phyloP scores from a whole-genome alignment of 2,329 filamentous ascomycete species.

The Didymosphaeria variabile region DNA sequence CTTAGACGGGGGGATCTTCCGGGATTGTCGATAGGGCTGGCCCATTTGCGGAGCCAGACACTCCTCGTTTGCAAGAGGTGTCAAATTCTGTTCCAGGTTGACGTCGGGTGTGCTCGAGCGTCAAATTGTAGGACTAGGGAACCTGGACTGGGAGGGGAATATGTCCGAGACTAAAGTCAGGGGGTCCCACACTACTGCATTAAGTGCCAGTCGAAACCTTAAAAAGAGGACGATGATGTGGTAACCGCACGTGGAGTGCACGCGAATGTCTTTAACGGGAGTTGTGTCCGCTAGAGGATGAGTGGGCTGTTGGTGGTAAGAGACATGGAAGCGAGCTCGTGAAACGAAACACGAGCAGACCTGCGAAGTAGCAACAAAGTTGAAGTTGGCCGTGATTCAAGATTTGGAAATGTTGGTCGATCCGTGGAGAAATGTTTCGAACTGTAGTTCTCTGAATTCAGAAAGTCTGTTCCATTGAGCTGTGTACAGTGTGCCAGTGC shows the following conservation, averaged over 20 bases:
- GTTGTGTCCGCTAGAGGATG: neutral
- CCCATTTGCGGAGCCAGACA: neutral
- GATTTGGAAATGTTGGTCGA: neutral
- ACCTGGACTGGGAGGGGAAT: neutral
- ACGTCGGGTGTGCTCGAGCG: neutral
- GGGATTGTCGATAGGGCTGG: neutral
- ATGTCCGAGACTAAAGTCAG: constrained; percentile 3
- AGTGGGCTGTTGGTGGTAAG: neutral
- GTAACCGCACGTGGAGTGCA: neutral
- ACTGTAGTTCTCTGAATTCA: neutral
- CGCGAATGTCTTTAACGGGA: neutral
- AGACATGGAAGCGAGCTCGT: neutral
- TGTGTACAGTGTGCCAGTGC: neutral
- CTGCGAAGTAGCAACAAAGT: neutral
- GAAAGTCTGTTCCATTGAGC: neutral
- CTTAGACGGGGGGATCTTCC: neutral
- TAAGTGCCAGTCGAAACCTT: neutral
- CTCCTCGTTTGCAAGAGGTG: constrained; percentile 1
- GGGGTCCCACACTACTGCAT: constrained; percentile 1
- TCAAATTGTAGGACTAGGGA: neutral
- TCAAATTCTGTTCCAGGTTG: neutral
- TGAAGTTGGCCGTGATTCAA: neutral
- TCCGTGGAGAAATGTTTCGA: neutral
- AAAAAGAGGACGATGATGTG: neutral
- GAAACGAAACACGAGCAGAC: neutral